Conservation (phyloP, 495 filamentous ascomycete species). For the Pyronema omphalodes region DNA sequence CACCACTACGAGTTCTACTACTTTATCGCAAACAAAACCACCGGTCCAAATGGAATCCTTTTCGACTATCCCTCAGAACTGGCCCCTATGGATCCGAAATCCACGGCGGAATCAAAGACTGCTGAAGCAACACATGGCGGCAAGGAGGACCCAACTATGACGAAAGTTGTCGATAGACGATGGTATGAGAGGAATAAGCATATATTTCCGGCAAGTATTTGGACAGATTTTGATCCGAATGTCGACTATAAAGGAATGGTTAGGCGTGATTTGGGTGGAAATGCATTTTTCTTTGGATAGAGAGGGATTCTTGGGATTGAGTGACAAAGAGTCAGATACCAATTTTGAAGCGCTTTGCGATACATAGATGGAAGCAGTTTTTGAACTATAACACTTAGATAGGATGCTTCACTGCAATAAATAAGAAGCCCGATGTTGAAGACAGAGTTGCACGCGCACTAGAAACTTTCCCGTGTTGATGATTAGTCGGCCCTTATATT, state of each 20-base stretch:
- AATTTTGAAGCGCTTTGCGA: background rate
- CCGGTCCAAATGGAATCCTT: slow-evolving; percentile 52
- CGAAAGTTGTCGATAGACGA: slow-evolving; percentile 85
- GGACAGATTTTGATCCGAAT: slow-evolving; percentile 85
- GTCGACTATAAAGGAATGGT: slow-evolving; percentile 70
- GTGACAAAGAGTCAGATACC: background rate
- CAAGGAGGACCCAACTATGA: slow-evolving; percentile 61
- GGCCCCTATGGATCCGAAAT: slow-evolving; percentile 5
- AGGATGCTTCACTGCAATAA: too few relatives aligned
- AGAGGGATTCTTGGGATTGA: background rate
- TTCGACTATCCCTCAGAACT: slow-evolving; percentile 55
- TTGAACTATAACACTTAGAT: too few relatives aligned
- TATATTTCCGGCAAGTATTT: slow-evolving; percentile 87
- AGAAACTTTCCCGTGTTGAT: too few relatives aligned
- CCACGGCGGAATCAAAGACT: background rate
- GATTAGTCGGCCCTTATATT: too few relatives aligned
- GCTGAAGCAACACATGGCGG: slow-evolving; percentile 35
- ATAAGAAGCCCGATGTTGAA: too few relatives aligned
- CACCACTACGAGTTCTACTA: slow-evolving; percentile 96
- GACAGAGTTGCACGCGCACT: too few relatives aligned
- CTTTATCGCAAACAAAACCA: slow-evolving; percentile 74
- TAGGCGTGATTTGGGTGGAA: slow-evolving; percentile 66
- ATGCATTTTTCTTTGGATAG: slow-evolving; percentile 68
- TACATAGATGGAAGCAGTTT: too few relatives aligned
- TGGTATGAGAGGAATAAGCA: slow-evolving; percentile 98